Evolutionary conservation across 1,284 basidiomycete species (phyloP), one percentile per base, ranked within the genome.

Genomic region (Puccinia polysora): DNA sequence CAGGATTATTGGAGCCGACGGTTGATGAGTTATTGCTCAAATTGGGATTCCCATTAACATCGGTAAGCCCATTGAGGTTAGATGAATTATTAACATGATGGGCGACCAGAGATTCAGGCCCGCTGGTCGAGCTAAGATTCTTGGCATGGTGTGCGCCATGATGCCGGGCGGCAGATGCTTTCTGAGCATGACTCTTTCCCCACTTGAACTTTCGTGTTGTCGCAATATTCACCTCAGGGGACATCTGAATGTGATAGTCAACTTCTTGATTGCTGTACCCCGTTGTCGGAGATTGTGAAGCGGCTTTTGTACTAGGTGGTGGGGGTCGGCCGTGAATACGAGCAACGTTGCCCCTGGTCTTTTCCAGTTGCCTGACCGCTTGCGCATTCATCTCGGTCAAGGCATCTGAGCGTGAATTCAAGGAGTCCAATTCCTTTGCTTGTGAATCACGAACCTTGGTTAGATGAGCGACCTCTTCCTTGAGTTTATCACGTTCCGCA

Each of bases 121-220:
- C 53, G 28, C 53, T 67, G 28, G 56, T 43, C 25, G 65, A 56
- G 32, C 65, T 53, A n/a, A 14, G 12, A 23, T 67, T 56, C 25
- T 67, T 67, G 50, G 40, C 38, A 60, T 60, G 58, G 2, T 56
- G 65, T 25, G 50, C 30, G 10, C 50, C 50, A 14, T 36, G 34
- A 45, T 25, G 25, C 4, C 43, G 23, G 47, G 62, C 43, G 12
- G 28, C 47, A 14, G 40, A 43, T 10, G 65, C 65, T 55, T 67
- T 67, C 30, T 67, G 65, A 0, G 65, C 25, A 45, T 47, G 47
- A 38, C 62, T 64, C 55, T 69, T 69, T 28, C 65, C 65, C 65
- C 65, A 69, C 47, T 69, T 69, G 43, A 69, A 69, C 55, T 69
- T 69, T 45, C 65, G 53, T 6, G 55, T 69, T 14, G 65, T 69